phyloP scores from a whole-genome alignment of 2,329 filamentous ascomycete genomes.

The Colletotrichum limetticola region DNA sequence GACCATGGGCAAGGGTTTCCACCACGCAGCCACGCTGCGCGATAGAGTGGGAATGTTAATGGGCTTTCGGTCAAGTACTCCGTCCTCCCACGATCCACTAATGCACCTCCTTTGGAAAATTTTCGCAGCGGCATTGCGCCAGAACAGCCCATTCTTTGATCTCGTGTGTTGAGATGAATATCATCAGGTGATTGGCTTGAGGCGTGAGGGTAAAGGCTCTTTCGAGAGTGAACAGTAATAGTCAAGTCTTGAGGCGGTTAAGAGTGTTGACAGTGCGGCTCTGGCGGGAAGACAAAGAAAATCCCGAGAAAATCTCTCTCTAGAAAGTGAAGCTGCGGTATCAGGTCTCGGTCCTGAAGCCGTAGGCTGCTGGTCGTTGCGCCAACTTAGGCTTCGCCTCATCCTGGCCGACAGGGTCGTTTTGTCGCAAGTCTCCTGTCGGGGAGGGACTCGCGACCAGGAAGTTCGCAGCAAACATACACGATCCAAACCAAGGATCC shows the following conservation, averaged over 20 bases:
- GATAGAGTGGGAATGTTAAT: slow-evolving; percentile 26
- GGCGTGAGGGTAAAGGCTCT: not conserved
- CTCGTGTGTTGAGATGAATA: not conserved
- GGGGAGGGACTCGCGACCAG: not conserved
- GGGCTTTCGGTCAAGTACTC: slow-evolving; percentile 26
- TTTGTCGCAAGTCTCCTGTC: not conserved
- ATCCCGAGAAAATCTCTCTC: not conserved
- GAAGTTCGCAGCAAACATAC: slow-evolving; percentile 2
- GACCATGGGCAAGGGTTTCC: slow-evolving; percentile 25
- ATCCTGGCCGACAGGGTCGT: slow-evolving; percentile 18
- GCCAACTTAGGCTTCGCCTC: slow-evolving; percentile 30
- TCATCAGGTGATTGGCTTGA: slow-evolving; percentile 7
- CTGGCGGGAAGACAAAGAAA: not conserved
- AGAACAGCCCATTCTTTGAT: slow-evolving; percentile 24
- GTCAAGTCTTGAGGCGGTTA: not conserved
- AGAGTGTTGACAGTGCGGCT: not conserved
- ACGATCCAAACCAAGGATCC: not conserved
- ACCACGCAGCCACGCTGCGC: slow-evolving; percentile 26
- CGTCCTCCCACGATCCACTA: slow-evolving; percentile 33
- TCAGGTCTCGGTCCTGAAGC: slow-evolving; percentile 16
- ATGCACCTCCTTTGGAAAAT: slow-evolving; percentile 33
- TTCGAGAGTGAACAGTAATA: not conserved
- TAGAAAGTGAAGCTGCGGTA: not conserved
- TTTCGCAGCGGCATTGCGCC: slow-evolving; percentile 29
- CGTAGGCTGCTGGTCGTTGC: slow-evolving; percentile 18